Evolutionary conservation across 495 filamentous ascomycete genomes (phyloP), one percentile per base, ranked within the genome.

Genomic region (Lophium mytilinum): DNA sequence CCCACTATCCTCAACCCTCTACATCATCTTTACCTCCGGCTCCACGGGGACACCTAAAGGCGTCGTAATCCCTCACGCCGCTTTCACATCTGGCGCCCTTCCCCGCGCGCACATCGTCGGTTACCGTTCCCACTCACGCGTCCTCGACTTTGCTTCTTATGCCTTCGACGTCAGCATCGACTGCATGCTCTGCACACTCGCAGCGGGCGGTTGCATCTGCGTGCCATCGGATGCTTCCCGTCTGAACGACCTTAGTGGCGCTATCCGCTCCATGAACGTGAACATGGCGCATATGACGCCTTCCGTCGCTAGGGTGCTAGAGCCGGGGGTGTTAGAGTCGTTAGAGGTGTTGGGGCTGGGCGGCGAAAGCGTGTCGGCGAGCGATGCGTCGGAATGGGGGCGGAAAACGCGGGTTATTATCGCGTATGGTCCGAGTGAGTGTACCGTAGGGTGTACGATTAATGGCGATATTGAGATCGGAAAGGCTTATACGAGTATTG

Each of bases 371-470:
- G 9, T 24, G 7, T 9, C n/a, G 0, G 4, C 5, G 21, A 10
- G 10, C 3, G 51, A 61, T 37, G 49, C 50, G 18, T 34, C 46
- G n/a, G 37, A 10, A 1, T 65, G 62, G 62, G 19, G 50, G 1
- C 35, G 52, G 35, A 48, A 53, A 14, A 51, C 46, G 34, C 48
- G 40, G 9, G 39, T 65, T 1, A 49, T 58, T 33, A 65, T 54
- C 33, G 41, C 36, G 9, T 65, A 65, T 37, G 62, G 62, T 0
- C 62, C 62, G 10, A 54, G 53, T 9, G 62, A 65, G 21, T 61
- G 54, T 17, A 55, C 58, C 1, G 62, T 65, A 9, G 79, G 80
- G 0, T 77, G 71, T n/a, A 74, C 73, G 2, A 51, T 52, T 19
- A 57, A 54, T 15, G 24, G 37, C 0, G 35, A 57, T n/a, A 48